Percentiles rank a stretch among this genome's conserved stretches.
These are phyloP conservation scores for Vanrija sp. DNA, from an alignment of 1,284 basidiomycete species.

Conservation along the genomic window DNA sequence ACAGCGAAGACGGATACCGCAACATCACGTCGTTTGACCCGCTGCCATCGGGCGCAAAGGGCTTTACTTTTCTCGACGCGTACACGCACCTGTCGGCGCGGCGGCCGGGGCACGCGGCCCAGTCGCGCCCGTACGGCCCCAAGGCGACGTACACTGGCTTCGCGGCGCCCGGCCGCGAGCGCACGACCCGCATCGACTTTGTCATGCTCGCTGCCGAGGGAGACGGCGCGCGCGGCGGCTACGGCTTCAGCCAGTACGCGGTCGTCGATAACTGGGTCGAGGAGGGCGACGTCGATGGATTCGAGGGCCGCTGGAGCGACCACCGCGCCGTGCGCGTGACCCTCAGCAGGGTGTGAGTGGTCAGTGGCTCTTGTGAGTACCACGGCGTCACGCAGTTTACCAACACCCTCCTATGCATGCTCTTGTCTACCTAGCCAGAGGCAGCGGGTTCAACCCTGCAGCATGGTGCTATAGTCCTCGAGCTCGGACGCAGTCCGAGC, in stretches of 20 bases:
- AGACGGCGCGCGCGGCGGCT: slow-evolving; percentile 22
- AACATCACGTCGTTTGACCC: slow-evolving; percentile 34
- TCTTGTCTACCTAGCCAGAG: not conserved
- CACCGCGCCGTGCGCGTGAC: slow-evolving; percentile 40
- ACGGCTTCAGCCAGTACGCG: slow-evolving; percentile 28
- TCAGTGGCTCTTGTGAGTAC: too few species aligned
- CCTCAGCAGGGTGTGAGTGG: not conserved
- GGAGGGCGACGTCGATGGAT: slow-evolving; percentile 31
- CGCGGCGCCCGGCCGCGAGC: slow-evolving; percentile 21
- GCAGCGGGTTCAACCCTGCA: too few species aligned
- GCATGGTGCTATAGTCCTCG: not conserved
- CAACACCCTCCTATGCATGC: too few species aligned
- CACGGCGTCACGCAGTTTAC: too few species aligned
- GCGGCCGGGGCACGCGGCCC: slow-evolving; percentile 1
- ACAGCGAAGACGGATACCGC: slow-evolving; percentile 42
- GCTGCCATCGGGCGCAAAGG: slow-evolving; percentile 18
- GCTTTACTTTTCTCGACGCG: slow-evolving; percentile 36
- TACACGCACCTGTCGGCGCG: slow-evolving; percentile 25
- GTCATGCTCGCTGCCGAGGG: slow-evolving; percentile 32
- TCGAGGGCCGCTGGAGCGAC: slow-evolving; percentile 44
- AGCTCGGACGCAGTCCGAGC: not conserved
- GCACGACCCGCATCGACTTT: slow-evolving; percentile 38
- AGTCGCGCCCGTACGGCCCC: slow-evolving; percentile 35
- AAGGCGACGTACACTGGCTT: slow-evolving; percentile 39
- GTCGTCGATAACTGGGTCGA: slow-evolving; percentile 43